Base-by-base conservation (phyloP, 2,329 filamentous ascomycete genomes). In the Xylaria multiplex region DNA sequence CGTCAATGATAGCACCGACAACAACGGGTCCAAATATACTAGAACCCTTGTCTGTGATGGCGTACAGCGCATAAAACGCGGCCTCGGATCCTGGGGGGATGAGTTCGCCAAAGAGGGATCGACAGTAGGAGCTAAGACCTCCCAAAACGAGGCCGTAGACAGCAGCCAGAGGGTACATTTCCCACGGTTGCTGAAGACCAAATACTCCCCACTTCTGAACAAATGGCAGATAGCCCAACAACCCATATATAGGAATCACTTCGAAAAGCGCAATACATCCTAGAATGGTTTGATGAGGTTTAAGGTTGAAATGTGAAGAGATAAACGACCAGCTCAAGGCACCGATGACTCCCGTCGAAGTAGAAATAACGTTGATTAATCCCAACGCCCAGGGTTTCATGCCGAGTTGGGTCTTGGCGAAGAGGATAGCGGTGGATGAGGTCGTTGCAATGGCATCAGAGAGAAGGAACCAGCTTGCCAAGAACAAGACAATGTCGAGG, bases 11-110 rank as follows among this genome's bases (percentile, higher is more conserved):
- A 13, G 90, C 88, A 1, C 94, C 96, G 0, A 99, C 96, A 76
- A 99, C 95, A 0, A 93, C 91, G 0, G 96, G 96, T 0, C 96
- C 96, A 78, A 99, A 97, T 2, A 98, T 85, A 76, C 92, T 96
- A 24, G 92, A 96, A 0, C 95, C 94, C 79, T 99, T 99, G 78
- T 99, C 96, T 1, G 96, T 98, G 69, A 98, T 97, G 42, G 96
- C 96, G 76, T 98, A 99, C 1, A 99, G 84, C 0, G 95, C 94
- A 77, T 97, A 99, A 76, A 99, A 99, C 0, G 95, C 94, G 0
- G 96, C 94, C 79, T 99, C 96, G 35, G 91, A 96, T 3, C 96
- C 96, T 0, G 93, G 93, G 1, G 96, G 96, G 62, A 99, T 97
- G 63, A 99, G 85, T 78, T 98, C 94, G 45, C 93, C 94, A 76